A percentile compares a stretch with the other conserved stretches of the same genome.
phyloP scores from a whole-genome alignment of 2,329 filamentous ascomycete species.

The Fusarium robinianum region DNA sequence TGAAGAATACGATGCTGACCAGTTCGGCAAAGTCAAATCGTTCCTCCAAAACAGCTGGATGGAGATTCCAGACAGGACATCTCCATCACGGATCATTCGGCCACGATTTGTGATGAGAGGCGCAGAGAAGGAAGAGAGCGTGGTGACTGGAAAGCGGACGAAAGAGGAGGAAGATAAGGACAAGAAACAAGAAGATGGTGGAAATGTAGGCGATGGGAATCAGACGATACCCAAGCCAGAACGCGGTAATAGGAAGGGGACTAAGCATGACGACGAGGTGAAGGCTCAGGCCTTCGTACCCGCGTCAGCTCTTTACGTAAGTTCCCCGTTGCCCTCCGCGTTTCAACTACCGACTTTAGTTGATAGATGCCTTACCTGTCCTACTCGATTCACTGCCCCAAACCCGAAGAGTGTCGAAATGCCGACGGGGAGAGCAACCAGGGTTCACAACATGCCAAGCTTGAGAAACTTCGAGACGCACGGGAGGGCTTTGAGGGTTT shows the following conservation, averaged over 20 bases:
- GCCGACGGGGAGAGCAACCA: too few species aligned
- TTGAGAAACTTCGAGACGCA: too few species aligned
- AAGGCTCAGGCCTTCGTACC: too few species aligned
- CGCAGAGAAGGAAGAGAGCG: rapidly evolving
- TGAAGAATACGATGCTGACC: background rate
- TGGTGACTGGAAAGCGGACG: background rate
- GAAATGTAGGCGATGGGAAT: too few species aligned
- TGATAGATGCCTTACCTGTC: conserved; percentile 3
- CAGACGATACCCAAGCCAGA: too few species aligned
- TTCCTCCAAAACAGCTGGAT: background rate
- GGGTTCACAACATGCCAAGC: too few species aligned
- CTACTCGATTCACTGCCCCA: background rate
- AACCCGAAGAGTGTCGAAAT: too few species aligned
- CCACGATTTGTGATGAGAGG: background rate
- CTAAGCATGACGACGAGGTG: too few species aligned
- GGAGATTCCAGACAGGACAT: background rate
- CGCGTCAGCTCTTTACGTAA: conserved; percentile 1
- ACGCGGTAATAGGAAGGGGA: too few species aligned
- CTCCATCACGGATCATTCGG: background rate
- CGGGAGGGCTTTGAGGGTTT: conserved; percentile 1
- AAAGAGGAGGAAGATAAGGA: background rate
- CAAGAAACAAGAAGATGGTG: background rate
- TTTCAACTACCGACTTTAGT: background rate
- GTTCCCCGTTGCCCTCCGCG: background rate
- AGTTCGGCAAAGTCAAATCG: background rate